Evolutionary conservation across 495 filamentous ascomycete genomes (phyloP), one percentile per base, ranked within the genome.

Genomic region (Tuber magnatum): DNA sequence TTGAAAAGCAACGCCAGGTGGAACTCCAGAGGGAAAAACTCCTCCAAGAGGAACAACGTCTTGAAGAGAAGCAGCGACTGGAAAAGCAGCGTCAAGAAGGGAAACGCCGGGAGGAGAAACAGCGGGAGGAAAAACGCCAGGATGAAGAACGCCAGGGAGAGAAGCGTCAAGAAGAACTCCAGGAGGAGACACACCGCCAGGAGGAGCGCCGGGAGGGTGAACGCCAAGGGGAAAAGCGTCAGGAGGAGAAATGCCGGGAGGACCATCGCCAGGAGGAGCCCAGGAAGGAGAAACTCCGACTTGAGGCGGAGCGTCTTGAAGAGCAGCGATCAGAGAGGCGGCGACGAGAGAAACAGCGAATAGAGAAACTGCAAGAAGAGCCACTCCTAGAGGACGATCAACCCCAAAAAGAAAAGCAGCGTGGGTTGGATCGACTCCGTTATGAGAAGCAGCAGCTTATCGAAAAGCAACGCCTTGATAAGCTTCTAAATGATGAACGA

Each of bases 251-350:
- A 16, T 20, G 10, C n/a, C 41, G 39, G 28, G 46, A 35, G 12
- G 40, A 56, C 28, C 41, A 38, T 14, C 43, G 35, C 4, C 69
- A 41, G 56, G 77, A 80, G 61, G 72, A 75, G 22, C 28, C 70
- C 44, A 10, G 42, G n/a, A n/a, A n/a, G 35, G 68, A 74, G 40
- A 18, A 71, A 24, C n/a, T 28, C n/a, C 70, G 28, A 41, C 41
- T 39, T 12, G 44, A 28, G 14, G 70, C 32, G n/a, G 18, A 42
- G 8, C n/a, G n/a, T n/a, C 41, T 85, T 92, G 94, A 76, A 86
- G 88, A 74, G 24, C 90, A 9, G 94, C 94, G 0, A 89, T 86
- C 22, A 86, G 90, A 41, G 86, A 85, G 46, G 84, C 90, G 81
- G 32, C 44, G 41, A 16, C 40, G 73, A 22, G 77, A 74, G 24